A percentile compares a stretch with the other conserved stretches of the same genome.
phyloP scores from a whole-genome alignment of 768 basidiomycete genomes.

The Leccinum pellstonianum region DNA sequence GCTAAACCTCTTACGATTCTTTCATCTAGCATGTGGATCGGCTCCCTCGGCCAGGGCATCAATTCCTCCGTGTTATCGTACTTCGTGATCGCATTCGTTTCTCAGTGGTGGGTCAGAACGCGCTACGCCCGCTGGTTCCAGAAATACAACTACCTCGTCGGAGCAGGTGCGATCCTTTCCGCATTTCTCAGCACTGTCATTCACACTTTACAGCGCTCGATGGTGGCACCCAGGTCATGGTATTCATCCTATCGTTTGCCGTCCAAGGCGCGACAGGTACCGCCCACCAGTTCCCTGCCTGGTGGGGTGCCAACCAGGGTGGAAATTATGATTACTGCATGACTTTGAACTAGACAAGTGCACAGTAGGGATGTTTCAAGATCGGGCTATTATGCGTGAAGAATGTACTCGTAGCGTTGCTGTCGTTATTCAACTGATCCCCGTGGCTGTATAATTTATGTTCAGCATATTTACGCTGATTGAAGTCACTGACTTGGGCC shows the following conservation, averaged over 20 bases:
- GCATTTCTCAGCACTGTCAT: too few relatives aligned
- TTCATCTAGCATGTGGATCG: slow-evolving; percentile 17
- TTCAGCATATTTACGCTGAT: background rate
- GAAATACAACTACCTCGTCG: slow-evolving; percentile 37
- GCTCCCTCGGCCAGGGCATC: slow-evolving; percentile 25
- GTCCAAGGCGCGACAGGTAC: slow-evolving; percentile 52
- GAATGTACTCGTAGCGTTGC: background rate
- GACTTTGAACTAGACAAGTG: slow-evolving; percentile 4
- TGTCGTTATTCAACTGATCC: background rate
- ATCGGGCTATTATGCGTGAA: background rate
- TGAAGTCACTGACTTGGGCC: too few relatives aligned
- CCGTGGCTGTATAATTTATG: background rate
- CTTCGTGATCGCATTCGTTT: slow-evolving; percentile 30
- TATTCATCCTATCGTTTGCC: slow-evolving; percentile 49
- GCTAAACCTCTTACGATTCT: slow-evolving; percentile 1
- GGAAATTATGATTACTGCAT: slow-evolving; percentile 39
- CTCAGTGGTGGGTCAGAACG: slow-evolving; percentile 40
- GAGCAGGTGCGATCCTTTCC: slow-evolving; percentile 39
- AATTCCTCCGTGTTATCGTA: slow-evolving; percentile 24
- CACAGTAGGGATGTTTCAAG: background rate
- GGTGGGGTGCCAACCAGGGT: slow-evolving; percentile 59
- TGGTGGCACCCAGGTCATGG: slow-evolving; percentile 49
- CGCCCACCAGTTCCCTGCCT: slow-evolving; percentile 50
- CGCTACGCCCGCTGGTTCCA: slow-evolving; percentile 37
- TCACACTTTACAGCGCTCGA: slow-evolving; percentile 31